These are phyloP conservation scores for Cyphellophora europaea DNA, from an alignment of 2,329 filamentous ascomycete species.

Conservation along the genomic window DNA sequence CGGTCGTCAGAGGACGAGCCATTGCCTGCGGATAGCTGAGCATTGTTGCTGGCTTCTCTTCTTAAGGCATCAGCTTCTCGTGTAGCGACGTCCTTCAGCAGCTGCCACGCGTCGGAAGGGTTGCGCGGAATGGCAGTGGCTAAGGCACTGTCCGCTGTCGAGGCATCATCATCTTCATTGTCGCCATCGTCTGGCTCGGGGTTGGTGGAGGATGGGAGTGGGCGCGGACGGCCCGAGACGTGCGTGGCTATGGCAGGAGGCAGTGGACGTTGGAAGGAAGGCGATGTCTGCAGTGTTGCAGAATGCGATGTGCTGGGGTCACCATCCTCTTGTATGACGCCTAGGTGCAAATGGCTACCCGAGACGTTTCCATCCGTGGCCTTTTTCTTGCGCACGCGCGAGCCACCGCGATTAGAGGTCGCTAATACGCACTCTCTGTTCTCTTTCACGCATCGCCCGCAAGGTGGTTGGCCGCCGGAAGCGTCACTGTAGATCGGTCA, in stretches of 20 bases:
- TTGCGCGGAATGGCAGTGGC: conserved; percentile 33
- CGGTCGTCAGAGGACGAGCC: conserved; percentile 17
- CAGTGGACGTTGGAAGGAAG: not conserved
- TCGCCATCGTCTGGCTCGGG: conserved; percentile 2
- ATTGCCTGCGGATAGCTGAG: conserved; percentile 19
- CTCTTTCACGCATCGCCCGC: conserved; percentile 48
- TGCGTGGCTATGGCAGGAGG: conserved; percentile 8
- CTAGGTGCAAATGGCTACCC: conserved; percentile 17
- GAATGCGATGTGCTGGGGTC: conserved; percentile 20
- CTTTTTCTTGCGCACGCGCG: conserved; percentile 47
- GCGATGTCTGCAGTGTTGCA: conserved; percentile 9
- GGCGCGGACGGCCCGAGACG: conserved; percentile 4
- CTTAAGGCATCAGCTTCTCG: conserved; percentile 20
- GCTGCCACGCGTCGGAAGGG: conserved; percentile 40
- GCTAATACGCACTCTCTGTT: conserved; percentile 50
- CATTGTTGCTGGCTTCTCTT: conserved; percentile 11
- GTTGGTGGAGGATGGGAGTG: conserved; percentile 3
- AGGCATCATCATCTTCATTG: conserved; percentile 30
- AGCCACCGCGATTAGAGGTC: conserved; percentile 50
- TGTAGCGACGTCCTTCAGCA: conserved; percentile 35
- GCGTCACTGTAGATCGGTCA: conserved; percentile 30
- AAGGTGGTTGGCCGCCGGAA: conserved; percentile 41
- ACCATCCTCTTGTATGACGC: too few species aligned
- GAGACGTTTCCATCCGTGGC: conserved; percentile 19
- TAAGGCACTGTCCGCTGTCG: conserved; percentile 27